Evolutionary conservation across 177 flowering plant genomes (phyloP).

Genomic region (Tripterygium wilfordii): DNA sequence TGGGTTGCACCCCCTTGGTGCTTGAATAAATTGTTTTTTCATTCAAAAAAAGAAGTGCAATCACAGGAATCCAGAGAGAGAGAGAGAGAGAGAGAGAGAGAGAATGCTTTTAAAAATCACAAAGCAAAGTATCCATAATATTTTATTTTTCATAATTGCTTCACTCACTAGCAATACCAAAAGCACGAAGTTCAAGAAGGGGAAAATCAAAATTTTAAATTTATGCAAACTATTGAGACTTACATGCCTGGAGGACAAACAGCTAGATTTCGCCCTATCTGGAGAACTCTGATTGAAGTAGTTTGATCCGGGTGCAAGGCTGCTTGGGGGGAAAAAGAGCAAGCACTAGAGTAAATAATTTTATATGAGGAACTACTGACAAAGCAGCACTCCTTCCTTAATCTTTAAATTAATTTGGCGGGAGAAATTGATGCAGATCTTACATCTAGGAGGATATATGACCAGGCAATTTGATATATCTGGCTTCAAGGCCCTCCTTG

Average conservation of each 20-base stretch:
- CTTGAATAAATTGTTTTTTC: too few species aligned
- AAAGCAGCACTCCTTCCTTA: too few species aligned
- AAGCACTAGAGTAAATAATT: neutral
- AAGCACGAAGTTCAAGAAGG: constrained; percentile 1
- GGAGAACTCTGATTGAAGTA: constrained; percentile 64
- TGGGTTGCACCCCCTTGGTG: too few species aligned
- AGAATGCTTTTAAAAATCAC: too few species aligned
- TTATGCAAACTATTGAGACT: too few species aligned
- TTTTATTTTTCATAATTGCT: too few species aligned
- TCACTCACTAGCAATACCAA: neutral
- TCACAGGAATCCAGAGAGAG: too few species aligned
- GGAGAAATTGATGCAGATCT: constrained; percentile 15
- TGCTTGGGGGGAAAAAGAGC: constrained; percentile 25
- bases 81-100: too few species aligned
- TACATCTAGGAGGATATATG: constrained; percentile 87
- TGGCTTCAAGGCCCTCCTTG: constrained; percentile 44
- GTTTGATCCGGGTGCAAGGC: constrained; percentile 76
- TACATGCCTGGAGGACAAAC: constrained; percentile 83
- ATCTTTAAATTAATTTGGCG: neutral
- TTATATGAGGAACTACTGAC: too few species aligned
- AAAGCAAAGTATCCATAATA: too few species aligned
- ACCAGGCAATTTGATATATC: constrained; percentile 52
- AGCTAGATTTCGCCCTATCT: constrained; percentile 54
- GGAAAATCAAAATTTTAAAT: too few species aligned
- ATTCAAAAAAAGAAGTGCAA: too few species aligned